Evolutionary conservation across 2,329 filamentous ascomycete species (phyloP).

Genomic region (Claviceps pusilla): DNA sequence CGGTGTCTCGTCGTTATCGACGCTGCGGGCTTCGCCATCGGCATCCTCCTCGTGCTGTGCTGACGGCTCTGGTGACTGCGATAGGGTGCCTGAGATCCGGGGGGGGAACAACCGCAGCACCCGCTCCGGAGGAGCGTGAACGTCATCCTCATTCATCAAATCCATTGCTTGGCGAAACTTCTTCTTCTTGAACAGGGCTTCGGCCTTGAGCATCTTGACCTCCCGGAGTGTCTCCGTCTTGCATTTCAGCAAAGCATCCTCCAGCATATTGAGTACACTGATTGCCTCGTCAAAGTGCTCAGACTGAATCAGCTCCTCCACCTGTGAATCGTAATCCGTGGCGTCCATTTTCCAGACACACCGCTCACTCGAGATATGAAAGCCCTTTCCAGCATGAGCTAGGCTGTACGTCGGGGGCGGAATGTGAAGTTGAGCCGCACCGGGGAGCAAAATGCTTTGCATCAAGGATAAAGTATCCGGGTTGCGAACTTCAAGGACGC

Average conservation of each 20-base stretch:
- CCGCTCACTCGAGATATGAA: constrained; percentile 81
- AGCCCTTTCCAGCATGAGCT: constrained; percentile 92
- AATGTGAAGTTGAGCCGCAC: constrained; percentile 74
- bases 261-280: constrained; percentile 74
- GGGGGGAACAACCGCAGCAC: constrained; percentile 76
- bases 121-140: constrained; percentile 75
- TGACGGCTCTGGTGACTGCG: constrained; percentile 33
- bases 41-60: constrained; percentile 28
- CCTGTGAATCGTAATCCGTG: constrained; percentile 77
- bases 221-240: constrained; percentile 70
- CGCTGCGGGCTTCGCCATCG: constrained; percentile 19
- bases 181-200: constrained; percentile 63
- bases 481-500: constrained; percentile 78
- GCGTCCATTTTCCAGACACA: constrained; percentile 94
- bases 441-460: constrained; percentile 69
- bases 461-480: constrained; percentile 81
- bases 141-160: constrained; percentile 68
- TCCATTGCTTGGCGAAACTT: constrained; percentile 80
- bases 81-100: constrained; percentile 69
- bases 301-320: constrained; percentile 62
- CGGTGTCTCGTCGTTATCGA: constrained; percentile 14
- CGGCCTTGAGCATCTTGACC: constrained; percentile 83
- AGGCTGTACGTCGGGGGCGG: constrained; percentile 84
- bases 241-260: constrained; percentile 75
- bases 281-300: constrained; percentile 79